phyloP scores from a whole-genome alignment of 306 rosid genomes.

The Acacia acuminata region DNA sequence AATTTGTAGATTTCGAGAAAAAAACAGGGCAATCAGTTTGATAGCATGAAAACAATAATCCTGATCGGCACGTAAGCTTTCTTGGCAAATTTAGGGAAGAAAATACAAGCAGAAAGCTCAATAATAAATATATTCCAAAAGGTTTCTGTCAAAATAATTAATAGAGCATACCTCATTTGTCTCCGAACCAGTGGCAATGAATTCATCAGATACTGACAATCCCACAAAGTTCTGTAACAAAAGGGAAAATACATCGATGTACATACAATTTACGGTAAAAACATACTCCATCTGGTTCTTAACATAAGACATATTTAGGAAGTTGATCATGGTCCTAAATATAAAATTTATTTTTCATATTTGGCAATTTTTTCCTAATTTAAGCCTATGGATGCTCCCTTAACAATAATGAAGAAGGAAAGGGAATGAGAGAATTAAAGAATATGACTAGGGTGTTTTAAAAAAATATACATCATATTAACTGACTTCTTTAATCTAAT shows the following conservation, averaged over 20 bases:
- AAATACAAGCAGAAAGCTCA: neutral
- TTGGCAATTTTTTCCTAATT: no score
- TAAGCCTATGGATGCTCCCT: no score
- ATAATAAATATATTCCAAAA: neutral
- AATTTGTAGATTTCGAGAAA: neutral
- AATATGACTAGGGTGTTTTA: no score
- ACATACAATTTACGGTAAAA: neutral
- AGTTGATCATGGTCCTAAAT: no score
- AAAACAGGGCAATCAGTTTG: neutral
- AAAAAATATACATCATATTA: no score
- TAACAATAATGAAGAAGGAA: no score
- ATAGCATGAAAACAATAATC: neutral
- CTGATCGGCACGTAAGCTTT: neutral
- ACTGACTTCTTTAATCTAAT: no score
- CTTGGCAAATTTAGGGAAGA: neutral
- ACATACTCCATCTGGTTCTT: neutral
- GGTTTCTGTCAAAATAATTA: neutral
- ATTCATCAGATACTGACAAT: slow-evolving; percentile 88
- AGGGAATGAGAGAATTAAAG: no score
- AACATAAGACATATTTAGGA: no score
- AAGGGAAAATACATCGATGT: neutral
- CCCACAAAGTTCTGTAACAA: slow-evolving; percentile 91
- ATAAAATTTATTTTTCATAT: no score
- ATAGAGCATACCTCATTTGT: slow-evolving; percentile 75
- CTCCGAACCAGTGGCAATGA: slow-evolving; percentile 97